These are phyloP conservation scores for Colletotrichum sp. DNA, from an alignment of 2,329 filamentous ascomycete species.

Conservation along the genomic window DNA sequence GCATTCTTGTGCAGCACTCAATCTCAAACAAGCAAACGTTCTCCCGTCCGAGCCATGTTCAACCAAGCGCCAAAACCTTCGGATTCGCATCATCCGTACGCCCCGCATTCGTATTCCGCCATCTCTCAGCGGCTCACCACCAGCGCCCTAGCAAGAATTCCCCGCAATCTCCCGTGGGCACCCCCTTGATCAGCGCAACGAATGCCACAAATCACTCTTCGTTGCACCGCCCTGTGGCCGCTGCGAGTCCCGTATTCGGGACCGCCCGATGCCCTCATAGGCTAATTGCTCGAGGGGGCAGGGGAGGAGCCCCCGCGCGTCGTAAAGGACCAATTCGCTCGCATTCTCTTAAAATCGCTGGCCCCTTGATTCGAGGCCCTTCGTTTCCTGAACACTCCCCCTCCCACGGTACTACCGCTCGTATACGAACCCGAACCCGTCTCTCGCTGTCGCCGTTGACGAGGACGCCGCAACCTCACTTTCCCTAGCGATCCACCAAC, in stretches of 20 bases:
- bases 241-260: neutral
- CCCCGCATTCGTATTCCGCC: neutral
- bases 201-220: neutral
- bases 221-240: neutral
- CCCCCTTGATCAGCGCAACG: neutral
- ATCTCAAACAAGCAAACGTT: neutral
- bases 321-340: neutral
- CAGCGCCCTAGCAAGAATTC: neutral
- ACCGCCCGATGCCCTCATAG: neutral
- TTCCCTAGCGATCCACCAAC: neutral
- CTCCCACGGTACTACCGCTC: neutral
- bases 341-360: neutral
- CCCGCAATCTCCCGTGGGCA: neutral
- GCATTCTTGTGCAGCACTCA: neutral
- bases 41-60: neutral
- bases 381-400: neutral
- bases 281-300: neutral
- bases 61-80: neutral
- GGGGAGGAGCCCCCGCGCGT: neutral
- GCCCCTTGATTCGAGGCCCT: neutral
- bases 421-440: constrained; percentile 4
- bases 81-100: neutral
- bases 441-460: neutral
- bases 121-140: neutral
- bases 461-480: neutral